Conservation (phyloP, 2,329 filamentous ascomycete genomes). For the Cladophialophora exuberans region DNA sequence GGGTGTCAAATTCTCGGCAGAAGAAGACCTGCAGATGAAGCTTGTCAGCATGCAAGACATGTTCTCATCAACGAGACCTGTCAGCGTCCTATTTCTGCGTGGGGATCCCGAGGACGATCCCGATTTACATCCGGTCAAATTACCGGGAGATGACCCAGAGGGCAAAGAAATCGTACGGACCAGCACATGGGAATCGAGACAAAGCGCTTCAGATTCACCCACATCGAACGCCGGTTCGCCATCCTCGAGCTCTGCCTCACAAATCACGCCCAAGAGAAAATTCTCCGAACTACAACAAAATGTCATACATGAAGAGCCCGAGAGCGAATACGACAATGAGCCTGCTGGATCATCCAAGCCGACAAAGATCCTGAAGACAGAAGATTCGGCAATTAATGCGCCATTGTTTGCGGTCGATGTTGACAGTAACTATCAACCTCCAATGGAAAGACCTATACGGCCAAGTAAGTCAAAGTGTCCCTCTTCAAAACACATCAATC, state of each 20-base stretch:
- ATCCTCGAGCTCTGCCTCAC: constrained; percentile 44
- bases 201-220: constrained; percentile 40
- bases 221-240: constrained; percentile 43
- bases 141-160: constrained; percentile 41
- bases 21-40: constrained; percentile 51
- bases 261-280: constrained; percentile 48
- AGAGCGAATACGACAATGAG: constrained; percentile 26
- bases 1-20: constrained; percentile 35
- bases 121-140: constrained; percentile 46
- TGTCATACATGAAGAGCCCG: constrained; percentile 29
- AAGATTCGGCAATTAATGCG: constrained; percentile 13
- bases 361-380: constrained; percentile 29
- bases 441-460: constrained; percentile 70
- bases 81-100: constrained; percentile 47
- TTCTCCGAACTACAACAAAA: constrained; percentile 31
- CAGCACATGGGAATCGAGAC: constrained; percentile 39
- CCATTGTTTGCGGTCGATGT: constrained; percentile 64
- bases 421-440: constrained; percentile 82
- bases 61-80: constrained; percentile 48
- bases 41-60: constrained; percentile 49
- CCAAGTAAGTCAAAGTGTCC: constrained; percentile 56
- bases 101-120: constrained; percentile 51
- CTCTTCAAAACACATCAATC: too few relatives aligned
- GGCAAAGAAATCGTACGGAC: constrained; percentile 37
- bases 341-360: constrained; percentile 15